These are phyloP conservation scores for Trapa bicornis DNA, from an alignment of 345 rosid species.

Conservation along the genomic window DNA sequence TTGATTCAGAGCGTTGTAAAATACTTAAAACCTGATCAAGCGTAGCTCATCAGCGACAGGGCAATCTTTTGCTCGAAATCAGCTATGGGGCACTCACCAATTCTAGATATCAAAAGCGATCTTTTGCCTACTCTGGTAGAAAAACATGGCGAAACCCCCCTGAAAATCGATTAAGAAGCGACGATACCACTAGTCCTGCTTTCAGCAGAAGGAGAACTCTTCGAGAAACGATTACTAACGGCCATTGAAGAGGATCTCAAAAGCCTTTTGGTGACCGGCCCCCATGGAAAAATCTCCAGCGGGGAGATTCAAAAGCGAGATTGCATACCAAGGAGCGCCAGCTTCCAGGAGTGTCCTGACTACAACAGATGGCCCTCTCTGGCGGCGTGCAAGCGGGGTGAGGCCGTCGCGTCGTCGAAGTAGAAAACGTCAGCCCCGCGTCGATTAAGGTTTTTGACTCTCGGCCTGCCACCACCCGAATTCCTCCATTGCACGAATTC, in stretches of 20 bases:
- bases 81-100: not conserved
- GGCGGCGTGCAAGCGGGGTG: slow-evolving; percentile 89
- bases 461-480: slow-evolving; percentile 28
- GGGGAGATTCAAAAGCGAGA: slow-evolving; percentile 50
- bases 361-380: slow-evolving; percentile 45
- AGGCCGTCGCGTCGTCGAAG: slow-evolving; percentile 46
- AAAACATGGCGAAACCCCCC: not conserved
- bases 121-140: not conserved
- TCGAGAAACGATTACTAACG: slow-evolving; percentile 13
- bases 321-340: slow-evolving; percentile 90
- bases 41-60: too few species aligned
- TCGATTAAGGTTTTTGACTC: slow-evolving; percentile 28
- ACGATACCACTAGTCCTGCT: not conserved
- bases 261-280: slow-evolving; percentile 60
- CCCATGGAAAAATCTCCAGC: slow-evolving; percentile 84
- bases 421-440: slow-evolving; percentile 50
- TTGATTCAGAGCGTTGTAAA: not conserved
- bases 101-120: not conserved
- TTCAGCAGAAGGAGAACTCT: not conserved
- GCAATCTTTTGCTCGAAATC: not conserved
- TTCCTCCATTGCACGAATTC: slow-evolving; percentile 28
- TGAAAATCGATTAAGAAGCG: not conserved
- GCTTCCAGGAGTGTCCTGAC: slow-evolving; percentile 48
- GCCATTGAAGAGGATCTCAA: slow-evolving; percentile 45
- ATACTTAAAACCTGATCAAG: not conserved